Evolutionary conservation across 208 protist genomes (phyloP).

Genomic region (Acanthamoeba comandoni): DNA sequence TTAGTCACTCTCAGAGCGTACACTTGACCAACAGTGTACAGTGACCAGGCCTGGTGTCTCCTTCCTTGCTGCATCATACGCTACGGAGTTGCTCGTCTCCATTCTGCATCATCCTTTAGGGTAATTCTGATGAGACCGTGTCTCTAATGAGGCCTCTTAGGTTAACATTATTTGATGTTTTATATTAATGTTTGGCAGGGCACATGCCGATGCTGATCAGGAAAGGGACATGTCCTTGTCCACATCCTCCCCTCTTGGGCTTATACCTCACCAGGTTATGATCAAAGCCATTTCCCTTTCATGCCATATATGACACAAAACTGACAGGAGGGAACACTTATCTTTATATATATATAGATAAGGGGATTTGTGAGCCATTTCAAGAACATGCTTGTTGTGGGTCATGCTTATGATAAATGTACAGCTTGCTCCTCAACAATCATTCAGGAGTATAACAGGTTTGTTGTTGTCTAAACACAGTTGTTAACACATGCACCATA

Average conservation of each 20-base stretch:
- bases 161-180: constrained; percentile 47
- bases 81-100: constrained; percentile 94
- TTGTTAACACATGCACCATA: too few relatives aligned
- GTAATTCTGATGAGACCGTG: too few relatives aligned
- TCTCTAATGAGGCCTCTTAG: too few relatives aligned
- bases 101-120: constrained; percentile 93
- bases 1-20: constrained; percentile 92
- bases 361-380: constrained; percentile 92
- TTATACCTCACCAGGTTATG: constrained; percentile 79
- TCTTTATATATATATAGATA: too few relatives aligned
- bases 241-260: constrained; percentile 59
- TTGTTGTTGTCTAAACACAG: too few relatives aligned
- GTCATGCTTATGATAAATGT: constrained; percentile 92
- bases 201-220: constrained; percentile 59
- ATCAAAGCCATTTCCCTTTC: too few relatives aligned
- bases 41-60: constrained; percentile 95
- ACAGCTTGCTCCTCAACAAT: constrained; percentile 92
- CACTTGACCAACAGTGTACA: constrained; percentile 98
- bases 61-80: constrained; percentile 93
- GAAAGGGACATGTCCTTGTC: constrained; percentile 41
- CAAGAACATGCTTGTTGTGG: constrained; percentile 86
- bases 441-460: constrained; percentile 56
- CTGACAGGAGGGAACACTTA: too few relatives aligned
- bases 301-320: too few relatives aligned
- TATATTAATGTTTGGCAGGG: constrained; percentile 52